Percentiles rank a stretch among this genome's conserved stretches.
Conservation (phyloP, 768 basidiomycete species). For the Lactarius indigo region DNA sequence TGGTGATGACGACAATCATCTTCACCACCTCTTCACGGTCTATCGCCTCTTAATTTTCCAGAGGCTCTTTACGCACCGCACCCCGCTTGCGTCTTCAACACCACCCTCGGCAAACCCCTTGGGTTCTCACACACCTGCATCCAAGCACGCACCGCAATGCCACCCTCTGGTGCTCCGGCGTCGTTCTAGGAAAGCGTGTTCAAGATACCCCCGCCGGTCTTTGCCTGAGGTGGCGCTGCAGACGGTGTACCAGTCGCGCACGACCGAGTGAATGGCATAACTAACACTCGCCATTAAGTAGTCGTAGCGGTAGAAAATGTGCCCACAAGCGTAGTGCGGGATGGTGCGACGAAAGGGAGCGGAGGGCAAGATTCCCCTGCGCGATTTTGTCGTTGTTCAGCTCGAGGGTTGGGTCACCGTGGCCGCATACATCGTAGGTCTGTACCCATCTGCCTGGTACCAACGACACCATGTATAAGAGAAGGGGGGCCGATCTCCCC, state of each 20-base stretch:
- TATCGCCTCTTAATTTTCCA: too few relatives aligned
- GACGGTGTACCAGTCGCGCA: too few relatives aligned
- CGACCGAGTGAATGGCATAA: too few relatives aligned
- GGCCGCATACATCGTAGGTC: background rate
- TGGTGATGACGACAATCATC: too few relatives aligned
- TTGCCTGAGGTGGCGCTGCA: constrained; percentile 58
- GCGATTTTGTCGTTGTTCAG: constrained; percentile 60
- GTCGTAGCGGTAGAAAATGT: constrained; percentile 86
- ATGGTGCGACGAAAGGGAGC: constrained; percentile 62
- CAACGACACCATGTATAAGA: background rate
- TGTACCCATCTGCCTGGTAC: background rate
- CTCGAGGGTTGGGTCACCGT: constrained; percentile 6
- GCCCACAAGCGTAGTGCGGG: constrained; percentile 54
- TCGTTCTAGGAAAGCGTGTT: constrained; percentile 64
- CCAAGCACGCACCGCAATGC: constrained; percentile 80
- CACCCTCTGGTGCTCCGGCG: constrained; percentile 80
- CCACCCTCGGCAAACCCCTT: background rate
- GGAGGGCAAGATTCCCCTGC: constrained; percentile 59
- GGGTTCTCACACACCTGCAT: constrained; percentile 5
- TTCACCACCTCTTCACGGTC: too few relatives aligned
- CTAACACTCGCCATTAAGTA: constrained; percentile 83
- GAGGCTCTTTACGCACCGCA: too few relatives aligned
- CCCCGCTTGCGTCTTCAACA: background rate
- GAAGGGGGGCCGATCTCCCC: background rate
- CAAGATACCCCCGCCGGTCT: constrained; percentile 55